These are phyloP conservation scores for Dimocarpus longan DNA, from an alignment of 345 rosid genomes.

Conservation along the genomic window DNA sequence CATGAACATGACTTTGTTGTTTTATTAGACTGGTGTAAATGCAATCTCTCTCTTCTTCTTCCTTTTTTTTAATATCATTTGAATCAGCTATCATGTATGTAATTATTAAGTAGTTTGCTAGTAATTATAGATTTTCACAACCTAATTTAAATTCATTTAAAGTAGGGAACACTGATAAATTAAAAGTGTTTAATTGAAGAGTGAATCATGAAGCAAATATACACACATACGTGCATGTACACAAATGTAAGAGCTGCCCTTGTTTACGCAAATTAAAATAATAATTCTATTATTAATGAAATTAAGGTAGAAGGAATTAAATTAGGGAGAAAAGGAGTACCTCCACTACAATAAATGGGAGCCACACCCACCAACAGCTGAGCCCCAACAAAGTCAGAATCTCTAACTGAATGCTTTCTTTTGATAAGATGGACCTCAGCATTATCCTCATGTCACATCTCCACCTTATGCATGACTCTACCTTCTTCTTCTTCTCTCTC, in stretches of 20 bases:
- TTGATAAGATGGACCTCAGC: slow-evolving; percentile 46
- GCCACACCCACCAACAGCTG: slow-evolving; percentile 32
- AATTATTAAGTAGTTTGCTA: not conserved
- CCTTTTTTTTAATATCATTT: too few species aligned
- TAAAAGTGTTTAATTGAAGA: not conserved
- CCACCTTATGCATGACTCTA: slow-evolving; percentile 3
- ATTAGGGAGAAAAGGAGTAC: not conserved
- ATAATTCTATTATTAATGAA: slow-evolving; percentile 12
- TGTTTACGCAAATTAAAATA: slow-evolving; percentile 7
- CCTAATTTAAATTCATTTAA: not conserved
- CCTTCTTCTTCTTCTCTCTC: not conserved
- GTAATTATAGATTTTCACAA: not conserved
- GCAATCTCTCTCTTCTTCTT: not conserved
- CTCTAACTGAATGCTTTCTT: slow-evolving; percentile 32
- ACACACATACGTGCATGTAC: not conserved
- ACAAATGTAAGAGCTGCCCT: slow-evolving; percentile 3
- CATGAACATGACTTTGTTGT: too few species aligned
- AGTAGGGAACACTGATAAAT: too few species aligned
- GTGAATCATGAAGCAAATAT: slow-evolving; percentile 1
- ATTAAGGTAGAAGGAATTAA: not conserved
- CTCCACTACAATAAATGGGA: slow-evolving; percentile 22
- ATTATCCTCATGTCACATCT: slow-evolving; percentile 34
- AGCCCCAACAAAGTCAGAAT: slow-evolving; percentile 39
- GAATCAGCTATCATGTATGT: too few species aligned
- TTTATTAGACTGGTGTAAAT: too few species aligned